A percentile compares a stretch with the other conserved stretches of the same genome.
Conservation (phyloP, 257 asterid species). For the Primulina eburnea region DNA sequence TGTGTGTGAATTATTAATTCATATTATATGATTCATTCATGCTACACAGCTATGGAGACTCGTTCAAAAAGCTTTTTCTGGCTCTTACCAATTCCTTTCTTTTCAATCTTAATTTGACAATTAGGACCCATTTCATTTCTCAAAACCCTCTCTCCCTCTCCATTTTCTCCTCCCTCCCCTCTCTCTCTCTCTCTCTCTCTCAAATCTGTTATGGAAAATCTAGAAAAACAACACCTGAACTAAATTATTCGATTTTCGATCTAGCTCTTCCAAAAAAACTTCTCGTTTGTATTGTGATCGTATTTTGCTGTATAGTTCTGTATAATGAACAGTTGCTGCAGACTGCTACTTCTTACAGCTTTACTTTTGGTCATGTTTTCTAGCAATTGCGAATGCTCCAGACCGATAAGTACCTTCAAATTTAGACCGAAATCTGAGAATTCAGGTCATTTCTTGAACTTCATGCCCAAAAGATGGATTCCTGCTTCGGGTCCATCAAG, state of each 20-base stretch:
- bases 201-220: neutral
- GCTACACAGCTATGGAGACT: slow-evolving; percentile 26
- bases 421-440: slow-evolving; percentile 28
- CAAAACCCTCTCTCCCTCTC: slow-evolving; percentile 8
- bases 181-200: neutral
- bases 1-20: neutral
- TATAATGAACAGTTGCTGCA: slow-evolving; percentile 30
- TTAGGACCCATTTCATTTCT: slow-evolving; percentile 9
- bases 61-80: slow-evolving; percentile 34
- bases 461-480: slow-evolving; percentile 58
- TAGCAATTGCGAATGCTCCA: slow-evolving; percentile 36
- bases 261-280: neutral
- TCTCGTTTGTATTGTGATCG: neutral
- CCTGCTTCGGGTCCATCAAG: slow-evolving; percentile 72
- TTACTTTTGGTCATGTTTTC: slow-evolving; percentile 30
- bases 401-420: slow-evolving; percentile 43
- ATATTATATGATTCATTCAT: slow-evolving; percentile 7
- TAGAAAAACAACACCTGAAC: neutral
- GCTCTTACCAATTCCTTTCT: slow-evolving; percentile 38
- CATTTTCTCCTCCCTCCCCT: neutral
- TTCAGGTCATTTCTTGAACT: slow-evolving; percentile 44
- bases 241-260: neutral
- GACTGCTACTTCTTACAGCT: slow-evolving; percentile 11
- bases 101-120: neutral
- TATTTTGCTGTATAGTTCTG: neutral